Conservation (phyloP, 257 asterid species). For the Solanum ossicruentum region DNA sequence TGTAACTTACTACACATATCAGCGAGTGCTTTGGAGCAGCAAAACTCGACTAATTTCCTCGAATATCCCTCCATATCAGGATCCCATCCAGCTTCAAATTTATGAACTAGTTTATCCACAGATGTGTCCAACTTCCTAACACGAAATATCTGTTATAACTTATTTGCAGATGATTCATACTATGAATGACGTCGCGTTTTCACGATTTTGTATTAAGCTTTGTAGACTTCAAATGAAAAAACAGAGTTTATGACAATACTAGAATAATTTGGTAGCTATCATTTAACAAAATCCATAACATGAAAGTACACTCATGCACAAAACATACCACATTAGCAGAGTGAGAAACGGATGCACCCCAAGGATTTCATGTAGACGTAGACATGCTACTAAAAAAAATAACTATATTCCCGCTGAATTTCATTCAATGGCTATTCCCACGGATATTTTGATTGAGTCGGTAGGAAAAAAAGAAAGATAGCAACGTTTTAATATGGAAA, state of each 20-base stretch:
- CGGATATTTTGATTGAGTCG: no score
- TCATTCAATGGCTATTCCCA: no score
- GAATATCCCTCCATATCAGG: conserved; percentile 36
- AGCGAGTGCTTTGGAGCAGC: conserved; percentile 49
- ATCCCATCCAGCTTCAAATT: conserved; percentile 51
- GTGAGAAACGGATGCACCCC: no score
- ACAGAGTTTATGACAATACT: background rate
- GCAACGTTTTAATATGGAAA: no score
- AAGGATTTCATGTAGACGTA: background rate
- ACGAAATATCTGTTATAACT: background rate
- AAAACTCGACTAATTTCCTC: conserved; percentile 50
- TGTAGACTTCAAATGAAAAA: background rate
- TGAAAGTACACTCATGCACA: background rate
- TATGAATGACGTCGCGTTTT: background rate
- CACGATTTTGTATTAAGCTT: background rate
- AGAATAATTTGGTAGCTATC: background rate
- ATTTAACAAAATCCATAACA: background rate
- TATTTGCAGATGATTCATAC: background rate
- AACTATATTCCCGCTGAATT: no score
- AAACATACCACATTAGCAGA: background rate
- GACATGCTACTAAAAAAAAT: no score
- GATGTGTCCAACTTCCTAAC: conserved; percentile 40
- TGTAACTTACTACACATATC: conserved; percentile 33
- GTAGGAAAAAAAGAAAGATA: no score
- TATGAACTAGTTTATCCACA: conserved; percentile 35